A percentile compares a stretch with the other conserved stretches of the same genome.
These are phyloP conservation scores for Pseudopithomyces chartarum DNA, from an alignment of 2,329 filamentous ascomycete genomes.

Conservation along the genomic window DNA sequence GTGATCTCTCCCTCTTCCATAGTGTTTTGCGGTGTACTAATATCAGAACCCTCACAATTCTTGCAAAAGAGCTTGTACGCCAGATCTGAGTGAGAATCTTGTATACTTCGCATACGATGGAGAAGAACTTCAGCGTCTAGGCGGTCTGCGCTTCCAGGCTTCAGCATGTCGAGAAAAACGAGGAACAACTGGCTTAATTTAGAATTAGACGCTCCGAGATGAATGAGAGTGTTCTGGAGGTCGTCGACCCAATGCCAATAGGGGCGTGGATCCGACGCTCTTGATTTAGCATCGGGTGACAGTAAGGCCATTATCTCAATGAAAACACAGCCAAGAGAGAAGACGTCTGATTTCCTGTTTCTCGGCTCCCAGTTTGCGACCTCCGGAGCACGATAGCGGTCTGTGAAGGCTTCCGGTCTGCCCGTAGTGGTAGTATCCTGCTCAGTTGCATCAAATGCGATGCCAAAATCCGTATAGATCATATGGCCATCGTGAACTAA, in stretches of 20 bases:
- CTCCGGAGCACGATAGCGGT: conserved; percentile 19
- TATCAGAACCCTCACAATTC: conserved; percentile 4
- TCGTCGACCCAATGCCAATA: neutral
- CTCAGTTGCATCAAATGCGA: conserved; percentile 1
- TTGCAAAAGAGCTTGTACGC: conserved; percentile 7
- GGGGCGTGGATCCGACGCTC: neutral
- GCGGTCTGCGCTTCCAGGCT: neutral
- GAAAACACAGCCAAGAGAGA: neutral
- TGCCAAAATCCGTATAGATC: conserved; percentile 22
- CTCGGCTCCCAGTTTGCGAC: conserved; percentile 9
- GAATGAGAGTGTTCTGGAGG: neutral
- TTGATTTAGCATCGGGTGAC: neutral
- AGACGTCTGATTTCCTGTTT: conserved; percentile 8
- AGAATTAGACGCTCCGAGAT: neutral
- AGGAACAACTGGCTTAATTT: neutral
- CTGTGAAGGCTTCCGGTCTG: conserved; percentile 5
- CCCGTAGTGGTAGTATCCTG: conserved; percentile 12
- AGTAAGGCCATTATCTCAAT: neutral
- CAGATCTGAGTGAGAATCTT: conserved; percentile 3
- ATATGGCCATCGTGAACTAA: conserved; percentile 17
- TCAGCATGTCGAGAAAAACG: conserved; percentile 9
- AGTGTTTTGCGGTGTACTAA: neutral
- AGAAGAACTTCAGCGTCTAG: conserved; percentile 3
- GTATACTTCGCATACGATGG: conserved; percentile 5
- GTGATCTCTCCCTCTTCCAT: neutral